Conservation (phyloP, 2,329 filamentous ascomycete genomes). For the Lizonia empirigonia region DNA sequence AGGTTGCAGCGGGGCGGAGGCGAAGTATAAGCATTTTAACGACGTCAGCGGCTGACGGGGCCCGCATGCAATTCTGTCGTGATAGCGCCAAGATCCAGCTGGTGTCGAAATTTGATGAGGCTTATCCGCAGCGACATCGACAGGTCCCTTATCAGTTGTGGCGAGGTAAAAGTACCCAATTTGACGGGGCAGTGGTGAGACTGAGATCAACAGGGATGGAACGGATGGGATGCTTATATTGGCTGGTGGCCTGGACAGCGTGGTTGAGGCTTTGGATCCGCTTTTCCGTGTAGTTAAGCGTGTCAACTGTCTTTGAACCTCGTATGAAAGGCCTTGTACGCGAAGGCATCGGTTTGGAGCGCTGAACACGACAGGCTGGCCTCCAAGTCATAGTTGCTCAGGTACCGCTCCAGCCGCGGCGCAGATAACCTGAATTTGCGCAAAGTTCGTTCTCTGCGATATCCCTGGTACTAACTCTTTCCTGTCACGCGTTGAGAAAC, state of each 20-base stretch:
- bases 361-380: neutral
- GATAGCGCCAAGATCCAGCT: slow-evolving; percentile 1
- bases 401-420: slow-evolving; percentile 10
- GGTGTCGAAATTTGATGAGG: neutral
- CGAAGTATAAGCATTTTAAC: neutral
- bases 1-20: slow-evolving; percentile 10
- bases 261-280: neutral
- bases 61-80: neutral
- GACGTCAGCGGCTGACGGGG: slow-evolving; percentile 18
- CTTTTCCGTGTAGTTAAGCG: slow-evolving; percentile 13
- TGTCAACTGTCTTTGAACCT: slow-evolving; percentile 13
- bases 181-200: neutral
- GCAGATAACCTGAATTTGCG: neutral
- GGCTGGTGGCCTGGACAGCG: slow-evolving; percentile 10
- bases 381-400: neutral
- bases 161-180: neutral
- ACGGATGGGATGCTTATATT: slow-evolving; percentile 7
- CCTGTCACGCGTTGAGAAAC: too few relatives aligned
- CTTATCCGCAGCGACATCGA: neutral
- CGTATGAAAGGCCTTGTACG: neutral
- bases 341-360: slow-evolving; percentile 3
- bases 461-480: neutral
- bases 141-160: neutral
- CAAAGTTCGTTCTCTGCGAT: neutral
- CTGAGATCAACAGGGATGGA: slow-evolving; percentile 1